phyloP scores from a whole-genome alignment of 768 basidiomycete species.

The Lenzites betulinus region DNA sequence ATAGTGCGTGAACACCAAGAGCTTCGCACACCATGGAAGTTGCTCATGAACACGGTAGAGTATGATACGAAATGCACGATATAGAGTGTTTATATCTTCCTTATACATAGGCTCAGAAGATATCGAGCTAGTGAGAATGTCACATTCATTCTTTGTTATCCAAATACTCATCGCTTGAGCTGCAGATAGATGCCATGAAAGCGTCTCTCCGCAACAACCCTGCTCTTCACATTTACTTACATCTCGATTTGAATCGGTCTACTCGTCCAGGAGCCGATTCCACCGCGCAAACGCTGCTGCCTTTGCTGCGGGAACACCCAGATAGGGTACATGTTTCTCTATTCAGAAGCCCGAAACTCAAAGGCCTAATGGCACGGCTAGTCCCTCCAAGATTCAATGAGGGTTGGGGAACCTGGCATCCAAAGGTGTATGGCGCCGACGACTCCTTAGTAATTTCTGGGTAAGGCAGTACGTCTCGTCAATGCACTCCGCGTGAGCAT shows the following conservation, averaged over 20 bases:
- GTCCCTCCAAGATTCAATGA: slow-evolving; percentile 95
- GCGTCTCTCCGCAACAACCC: slow-evolving; percentile 59
- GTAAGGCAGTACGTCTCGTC: slow-evolving; percentile 49
- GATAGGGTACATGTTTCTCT: slow-evolving; percentile 74
- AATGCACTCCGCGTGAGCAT: background rate
- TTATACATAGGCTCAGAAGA: slow-evolving; percentile 86
- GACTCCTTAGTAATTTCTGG: slow-evolving; percentile 92
- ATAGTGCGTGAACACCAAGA: slow-evolving; percentile 24
- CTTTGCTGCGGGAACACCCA: slow-evolving; percentile 73
- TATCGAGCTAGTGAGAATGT: slow-evolving; percentile 65
- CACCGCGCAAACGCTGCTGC: slow-evolving; percentile 65
- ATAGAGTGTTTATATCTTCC: slow-evolving; percentile 86
- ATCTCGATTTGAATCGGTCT: slow-evolving; percentile 81
- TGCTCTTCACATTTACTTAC: slow-evolving; percentile 64
- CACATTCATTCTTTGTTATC: background rate
- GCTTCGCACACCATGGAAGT: background rate
- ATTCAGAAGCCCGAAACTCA: slow-evolving; percentile 86
- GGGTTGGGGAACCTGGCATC: slow-evolving; percentile 95
- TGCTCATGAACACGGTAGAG: slow-evolving; percentile 43
- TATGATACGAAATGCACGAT: slow-evolving; percentile 75
- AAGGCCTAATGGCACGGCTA: slow-evolving; percentile 68
- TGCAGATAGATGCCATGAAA: slow-evolving; percentile 71
- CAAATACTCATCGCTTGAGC: background rate
- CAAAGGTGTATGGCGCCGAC: slow-evolving; percentile 93
- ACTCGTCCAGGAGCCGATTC: slow-evolving; percentile 74